These are phyloP conservation scores for Tillandsia leiboldiana DNA, from an alignment of 176 grass and related monocot species.

Conservation along the genomic window DNA sequence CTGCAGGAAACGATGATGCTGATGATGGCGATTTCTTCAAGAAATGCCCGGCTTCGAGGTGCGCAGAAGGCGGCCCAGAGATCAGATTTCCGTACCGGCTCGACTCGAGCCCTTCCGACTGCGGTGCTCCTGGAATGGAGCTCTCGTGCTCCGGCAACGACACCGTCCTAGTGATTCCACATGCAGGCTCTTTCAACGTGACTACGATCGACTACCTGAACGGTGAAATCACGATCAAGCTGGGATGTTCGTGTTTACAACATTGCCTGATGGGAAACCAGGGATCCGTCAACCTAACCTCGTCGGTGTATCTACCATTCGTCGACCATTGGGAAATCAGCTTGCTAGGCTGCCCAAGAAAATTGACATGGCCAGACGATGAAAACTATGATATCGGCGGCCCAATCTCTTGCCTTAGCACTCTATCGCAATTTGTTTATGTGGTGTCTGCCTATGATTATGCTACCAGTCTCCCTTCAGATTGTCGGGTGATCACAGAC, in stretches of 20 bases:
- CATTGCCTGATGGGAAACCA: no score
- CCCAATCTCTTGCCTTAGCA: background rate
- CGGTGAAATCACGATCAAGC: no score
- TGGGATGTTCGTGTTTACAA: no score
- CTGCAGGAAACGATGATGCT: no score
- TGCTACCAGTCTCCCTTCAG: no score
- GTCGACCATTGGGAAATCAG: no score
- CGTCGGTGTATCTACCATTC: background rate
- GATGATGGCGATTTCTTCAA: slow-evolving; percentile 18
- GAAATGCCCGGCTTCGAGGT: slow-evolving; percentile 1
- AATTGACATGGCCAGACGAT: background rate
- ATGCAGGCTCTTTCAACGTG: background rate
- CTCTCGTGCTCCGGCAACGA: slow-evolving; percentile 13
- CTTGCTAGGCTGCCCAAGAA: slow-evolving; percentile 12
- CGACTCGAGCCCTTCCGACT: slow-evolving; percentile 13
- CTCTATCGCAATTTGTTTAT: no score
- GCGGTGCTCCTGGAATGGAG: slow-evolving; percentile 16
- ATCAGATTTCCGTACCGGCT: slow-evolving; percentile 27
- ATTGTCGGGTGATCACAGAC: no score
- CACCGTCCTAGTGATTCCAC: slow-evolving; percentile 11
- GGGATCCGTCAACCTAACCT: background rate
- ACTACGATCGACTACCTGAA: no score
- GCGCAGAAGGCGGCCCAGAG: slow-evolving; percentile 7
- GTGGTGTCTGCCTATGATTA: no score
- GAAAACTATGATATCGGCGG: background rate